Evolutionary conservation across 2,329 filamentous ascomycete species (phyloP), one percentile per base, ranked within the genome.

Genomic region (Hymenotorrendiella dingleyae): DNA sequence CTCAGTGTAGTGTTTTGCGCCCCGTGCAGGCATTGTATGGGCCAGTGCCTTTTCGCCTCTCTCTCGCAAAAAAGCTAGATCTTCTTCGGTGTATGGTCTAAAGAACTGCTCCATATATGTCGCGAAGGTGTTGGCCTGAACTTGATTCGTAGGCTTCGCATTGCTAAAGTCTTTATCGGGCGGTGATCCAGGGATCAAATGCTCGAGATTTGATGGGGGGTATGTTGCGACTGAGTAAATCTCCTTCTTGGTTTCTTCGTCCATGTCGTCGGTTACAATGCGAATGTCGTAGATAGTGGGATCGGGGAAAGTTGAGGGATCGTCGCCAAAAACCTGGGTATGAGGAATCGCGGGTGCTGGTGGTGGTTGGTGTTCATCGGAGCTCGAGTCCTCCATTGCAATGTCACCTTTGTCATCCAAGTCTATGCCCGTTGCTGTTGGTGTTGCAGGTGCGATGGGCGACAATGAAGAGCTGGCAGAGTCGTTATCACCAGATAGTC

Each of bases 101-200:
- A 96, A 93, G 67, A 86, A 97, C 0, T 90, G 87, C 50, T 98
- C 93, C 42, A 94, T 77, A 60, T 93, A 95, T 5, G 85, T 82
- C n/a, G 85, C 83, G 64, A 98, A 98, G 2, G 91, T 95, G 43
- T 80, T 84, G 52, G 93, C 93, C 62, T 86, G 90, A 62, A 97
- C 93, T 68, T 98, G 93, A 57, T 91, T 94, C 16, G 83, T 82
- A 4, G 91, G 89, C 62, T 97, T 98, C 24, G 88, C 84, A 60
- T 80, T 94, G 61, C 87, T 96, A 59, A 96, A 97, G 67, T 98
- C 93, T 62, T 87, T 89, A 64, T 97, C 90, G 1, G 93, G 91
- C 1, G 90, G 86, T 28, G 85, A 82, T 36, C 93, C 93, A 9
- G 91, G 85, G 50, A 94, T 94, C 53, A 93, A 72, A 59, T 96